Conservation (phyloP, 192 early-diverging fungal genomes). For the Coemansia sp. region DNA sequence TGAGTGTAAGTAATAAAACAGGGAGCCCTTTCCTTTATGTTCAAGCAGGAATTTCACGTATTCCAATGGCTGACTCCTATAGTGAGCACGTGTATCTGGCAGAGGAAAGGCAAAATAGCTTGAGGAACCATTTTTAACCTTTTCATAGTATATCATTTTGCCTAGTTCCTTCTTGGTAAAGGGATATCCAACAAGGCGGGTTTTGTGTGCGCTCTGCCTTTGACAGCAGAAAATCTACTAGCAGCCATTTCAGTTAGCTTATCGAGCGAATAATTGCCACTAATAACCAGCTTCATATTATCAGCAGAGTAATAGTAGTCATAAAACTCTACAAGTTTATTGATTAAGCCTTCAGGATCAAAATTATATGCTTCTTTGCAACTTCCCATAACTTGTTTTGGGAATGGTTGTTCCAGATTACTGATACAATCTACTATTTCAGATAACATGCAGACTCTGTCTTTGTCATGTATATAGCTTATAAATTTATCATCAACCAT, state of each 20-base stretch:
- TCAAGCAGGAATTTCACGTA: slow-evolving; percentile 79
- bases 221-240: slow-evolving; percentile 71
- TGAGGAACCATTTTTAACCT: slow-evolving; percentile 66
- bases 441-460: slow-evolving; percentile 37
- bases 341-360: slow-evolving; percentile 53
- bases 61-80: slow-evolving; percentile 53
- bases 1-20: slow-evolving; percentile 76
- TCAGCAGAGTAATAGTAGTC: slow-evolving; percentile 85
- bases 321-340: slow-evolving; percentile 80
- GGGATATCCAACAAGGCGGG: slow-evolving; percentile 64
- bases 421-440: background rate
- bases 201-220: slow-evolving; percentile 65
- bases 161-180: slow-evolving; percentile 66
- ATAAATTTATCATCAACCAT: slow-evolving; percentile 92
- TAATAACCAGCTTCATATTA: slow-evolving; percentile 83
- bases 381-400: slow-evolving; percentile 82
- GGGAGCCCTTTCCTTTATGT: slow-evolving; percentile 78
- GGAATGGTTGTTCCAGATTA: slow-evolving; percentile 73
- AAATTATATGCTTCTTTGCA: slow-evolving; percentile 68
- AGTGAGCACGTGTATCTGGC: slow-evolving; percentile 63
- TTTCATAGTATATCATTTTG: slow-evolving; percentile 65
- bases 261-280: slow-evolving; percentile 80
- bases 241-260: slow-evolving; percentile 72
- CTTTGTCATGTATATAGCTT: slow-evolving; percentile 71
- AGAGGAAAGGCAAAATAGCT: slow-evolving; percentile 76